These are phyloP conservation scores for Mariannaea elegans DNA, from an alignment of 2,329 filamentous ascomycete genomes.

Conservation along the genomic window DNA sequence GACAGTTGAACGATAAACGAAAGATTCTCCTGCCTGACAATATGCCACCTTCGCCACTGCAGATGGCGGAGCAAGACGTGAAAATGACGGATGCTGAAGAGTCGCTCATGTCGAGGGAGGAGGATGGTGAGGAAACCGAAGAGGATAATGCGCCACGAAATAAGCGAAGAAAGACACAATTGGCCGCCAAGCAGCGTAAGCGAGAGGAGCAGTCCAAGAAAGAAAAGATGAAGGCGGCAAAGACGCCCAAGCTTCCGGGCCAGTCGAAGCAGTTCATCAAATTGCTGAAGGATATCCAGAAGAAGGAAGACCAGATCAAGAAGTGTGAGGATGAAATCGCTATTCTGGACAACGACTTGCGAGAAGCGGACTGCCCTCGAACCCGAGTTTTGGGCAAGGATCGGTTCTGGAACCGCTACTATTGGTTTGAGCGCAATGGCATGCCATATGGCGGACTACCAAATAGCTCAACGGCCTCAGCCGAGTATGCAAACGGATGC, in stretches of 20 bases:
- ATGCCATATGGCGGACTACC: constrained; percentile 95
- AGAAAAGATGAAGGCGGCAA: constrained; percentile 57
- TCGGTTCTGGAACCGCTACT: constrained; percentile 97
- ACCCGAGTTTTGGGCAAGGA: constrained; percentile 92
- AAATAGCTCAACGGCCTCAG: constrained; percentile 84
- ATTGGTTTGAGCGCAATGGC: constrained; percentile 98
- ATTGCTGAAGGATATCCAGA: constrained; percentile 86
- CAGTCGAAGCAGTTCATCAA: constrained; percentile 91
- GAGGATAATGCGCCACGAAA: constrained; percentile 62
- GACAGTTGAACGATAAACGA: constrained; percentile 74
- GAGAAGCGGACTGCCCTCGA: constrained; percentile 91
- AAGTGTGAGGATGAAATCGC: constrained; percentile 87
- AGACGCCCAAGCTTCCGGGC: constrained; percentile 70
- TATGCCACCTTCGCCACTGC: constrained; percentile 65
- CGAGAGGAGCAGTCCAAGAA: constrained; percentile 75
- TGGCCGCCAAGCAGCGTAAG: constrained; percentile 76
- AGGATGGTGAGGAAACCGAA: constrained; percentile 74
- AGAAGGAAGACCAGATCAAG: constrained; percentile 82
- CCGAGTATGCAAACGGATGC: constrained; percentile 91
- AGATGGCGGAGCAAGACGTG: constrained; percentile 63
- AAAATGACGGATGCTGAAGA: constrained; percentile 73
- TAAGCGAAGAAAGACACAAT: background rate
- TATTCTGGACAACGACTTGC: constrained; percentile 87
- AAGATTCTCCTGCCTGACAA: constrained; percentile 80
- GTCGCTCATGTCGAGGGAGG: constrained; percentile 61